Evolutionary conservation across 2,329 filamentous ascomycete genomes (phyloP), one percentile per base, ranked within the genome.

Genomic region (Tetracladium maxilliforme): DNA sequence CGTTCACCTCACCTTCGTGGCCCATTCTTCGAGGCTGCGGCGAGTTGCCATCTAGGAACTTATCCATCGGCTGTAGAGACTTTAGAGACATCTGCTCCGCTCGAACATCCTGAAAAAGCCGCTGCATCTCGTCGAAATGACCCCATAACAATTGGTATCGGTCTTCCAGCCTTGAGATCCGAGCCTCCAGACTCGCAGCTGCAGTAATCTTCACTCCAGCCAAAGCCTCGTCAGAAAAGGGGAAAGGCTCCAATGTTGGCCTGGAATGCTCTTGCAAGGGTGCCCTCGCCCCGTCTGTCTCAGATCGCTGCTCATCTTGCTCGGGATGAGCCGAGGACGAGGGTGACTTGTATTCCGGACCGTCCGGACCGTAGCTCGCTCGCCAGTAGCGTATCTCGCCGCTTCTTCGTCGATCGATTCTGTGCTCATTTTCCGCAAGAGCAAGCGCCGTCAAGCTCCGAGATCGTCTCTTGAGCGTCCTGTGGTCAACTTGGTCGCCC

Each of bases 341-440:
- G 0, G 64, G 63, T 6, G 66, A 70, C n/a, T n/a, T n/a, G n/a
- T n/a, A n/a, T n/a, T n/a, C n/a, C 27, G 60, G 41, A 25, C 61
- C 50, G 2, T 54, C 56, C 1, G 55, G 56, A 22, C 60, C 61
- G 33, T 70, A 68, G 32, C 69, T 73, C 37, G 67, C 61, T 31
- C 70, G 57, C 68, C 70, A 74, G 37, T 68, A 70, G 9, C 65
- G 61, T 19, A 74, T 71, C 42, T 76, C 70, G 28, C 70, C 67
- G 39, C 67, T 74, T 16, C 69, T 60, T 18, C 67, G 58, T 21
- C 68, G 58, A 4, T 44, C 30, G 20, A 47, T 45, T 3, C 33
- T 36, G 13, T 48, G 44, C 11, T 37, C 38, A 4, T 46, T 43
- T 4, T 48, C 46, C 12, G 56, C 34, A 16, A 56, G 51, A 5